Evolutionary conservation across 2,329 filamentous ascomycete species (phyloP).

Genomic region (Beauveria medogensis): DNA sequence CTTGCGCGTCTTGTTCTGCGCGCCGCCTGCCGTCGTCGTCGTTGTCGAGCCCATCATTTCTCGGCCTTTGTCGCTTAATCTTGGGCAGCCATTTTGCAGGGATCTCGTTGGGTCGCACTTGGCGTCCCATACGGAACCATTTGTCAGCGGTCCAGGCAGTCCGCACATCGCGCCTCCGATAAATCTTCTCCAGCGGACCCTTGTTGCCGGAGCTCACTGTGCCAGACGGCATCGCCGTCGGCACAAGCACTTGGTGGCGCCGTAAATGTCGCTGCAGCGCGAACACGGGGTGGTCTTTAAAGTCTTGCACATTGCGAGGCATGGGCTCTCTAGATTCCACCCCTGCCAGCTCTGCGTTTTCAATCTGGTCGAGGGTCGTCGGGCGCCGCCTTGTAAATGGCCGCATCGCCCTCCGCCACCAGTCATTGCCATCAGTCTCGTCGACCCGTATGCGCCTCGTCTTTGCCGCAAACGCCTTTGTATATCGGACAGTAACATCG

Average conservation of each 20-base stretch:
- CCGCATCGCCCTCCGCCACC: conserved; percentile 47
- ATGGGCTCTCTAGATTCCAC: conserved; percentile 71
- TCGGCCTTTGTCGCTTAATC: conserved; percentile 26
- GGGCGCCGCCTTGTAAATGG: conserved; percentile 33
- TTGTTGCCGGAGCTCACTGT: conserved; percentile 64
- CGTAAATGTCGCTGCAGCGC: conserved; percentile 79
- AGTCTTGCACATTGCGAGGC: conserved; percentile 78
- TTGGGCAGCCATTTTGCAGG: conserved; percentile 67
- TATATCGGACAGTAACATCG: conserved; percentile 84
- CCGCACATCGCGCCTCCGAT: conserved; percentile 72
- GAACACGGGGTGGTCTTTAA: conserved; percentile 77
- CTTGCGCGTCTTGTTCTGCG: conserved; percentile 21
- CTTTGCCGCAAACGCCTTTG: conserved; percentile 84
- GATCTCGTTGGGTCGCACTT: conserved; percentile 70
- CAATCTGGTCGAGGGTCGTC: conserved; percentile 71
- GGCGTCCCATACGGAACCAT: conserved; percentile 83
- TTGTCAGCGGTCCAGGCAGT: conserved; percentile 70
- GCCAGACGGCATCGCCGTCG: conserved; percentile 61
- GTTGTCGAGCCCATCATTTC: conserved; percentile 14
- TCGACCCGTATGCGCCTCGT: conserved; percentile 79
- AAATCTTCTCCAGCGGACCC: conserved; percentile 65
- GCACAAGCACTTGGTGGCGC: conserved; percentile 73
- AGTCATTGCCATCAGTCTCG: conserved; percentile 34
- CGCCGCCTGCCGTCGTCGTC: conserved; percentile 15
- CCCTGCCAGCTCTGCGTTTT: conserved; percentile 66